Percentiles rank a stretch among this genome's conserved stretches.
Conservation (phyloP, 768 basidiomycete species). For the Phallus indusiatus region DNA sequence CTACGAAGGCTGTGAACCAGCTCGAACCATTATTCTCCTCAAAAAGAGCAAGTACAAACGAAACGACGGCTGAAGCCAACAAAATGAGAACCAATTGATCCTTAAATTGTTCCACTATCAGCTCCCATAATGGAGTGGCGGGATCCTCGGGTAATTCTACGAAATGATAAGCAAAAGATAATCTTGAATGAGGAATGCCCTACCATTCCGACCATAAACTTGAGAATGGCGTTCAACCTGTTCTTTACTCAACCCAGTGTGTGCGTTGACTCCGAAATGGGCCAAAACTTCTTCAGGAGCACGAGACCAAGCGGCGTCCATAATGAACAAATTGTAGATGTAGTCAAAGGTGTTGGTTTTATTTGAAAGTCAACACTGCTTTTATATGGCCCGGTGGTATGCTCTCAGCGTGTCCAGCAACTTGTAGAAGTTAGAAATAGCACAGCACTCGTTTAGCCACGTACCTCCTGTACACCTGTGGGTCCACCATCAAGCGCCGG, state of each 20-base stretch:
- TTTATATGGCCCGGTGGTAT: too few species aligned
- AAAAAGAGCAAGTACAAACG: conserved; percentile 83
- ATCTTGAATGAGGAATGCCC: conserved; percentile 1
- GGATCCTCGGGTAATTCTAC: conserved; percentile 90
- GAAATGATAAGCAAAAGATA: background rate
- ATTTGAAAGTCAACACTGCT: too few species aligned
- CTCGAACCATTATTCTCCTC: conserved; percentile 53
- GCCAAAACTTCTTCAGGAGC: conserved; percentile 59
- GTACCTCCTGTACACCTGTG: conserved; percentile 3
- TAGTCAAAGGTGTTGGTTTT: background rate
- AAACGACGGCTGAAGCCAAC: conserved; percentile 86
- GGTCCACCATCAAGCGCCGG: conserved; percentile 1
- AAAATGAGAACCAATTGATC: conserved; percentile 97
- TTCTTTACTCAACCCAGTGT: conserved; percentile 51
- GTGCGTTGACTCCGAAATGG: conserved; percentile 58
- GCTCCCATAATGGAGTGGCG: conserved; percentile 83
- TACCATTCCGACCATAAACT: conserved; percentile 82
- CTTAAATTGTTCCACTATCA: conserved; percentile 98
- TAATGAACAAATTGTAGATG: conserved; percentile 23
- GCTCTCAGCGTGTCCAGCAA: too few species aligned
- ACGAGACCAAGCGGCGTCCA: conserved; percentile 76
- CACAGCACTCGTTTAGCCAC: conserved; percentile 8
- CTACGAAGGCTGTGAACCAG: conserved; percentile 82
- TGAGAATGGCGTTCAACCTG: conserved; percentile 67
- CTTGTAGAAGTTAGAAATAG: background rate